These are phyloP conservation scores for Ustilaginoidea virens DNA, from an alignment of 2,329 filamentous ascomycete species.

Conservation along the genomic window DNA sequence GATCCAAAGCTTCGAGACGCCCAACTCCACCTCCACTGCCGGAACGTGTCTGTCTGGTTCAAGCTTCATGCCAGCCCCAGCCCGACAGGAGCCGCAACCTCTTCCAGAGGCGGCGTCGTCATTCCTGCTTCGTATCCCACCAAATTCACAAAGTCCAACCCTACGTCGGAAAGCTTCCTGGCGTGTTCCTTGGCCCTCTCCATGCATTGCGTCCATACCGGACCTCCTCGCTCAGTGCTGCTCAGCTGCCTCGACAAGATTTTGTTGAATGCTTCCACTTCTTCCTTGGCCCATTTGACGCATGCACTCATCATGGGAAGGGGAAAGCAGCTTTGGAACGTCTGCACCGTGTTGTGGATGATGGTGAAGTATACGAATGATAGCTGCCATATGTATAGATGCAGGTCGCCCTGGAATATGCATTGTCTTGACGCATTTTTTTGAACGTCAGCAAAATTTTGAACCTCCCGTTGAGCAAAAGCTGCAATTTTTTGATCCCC, in stretches of 20 bases:
- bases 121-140: constrained; percentile 44
- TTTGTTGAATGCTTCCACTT: constrained; percentile 80
- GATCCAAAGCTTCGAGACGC: too few species aligned
- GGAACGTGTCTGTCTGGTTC: too few species aligned
- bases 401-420: constrained; percentile 86
- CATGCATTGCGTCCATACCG: constrained; percentile 72
- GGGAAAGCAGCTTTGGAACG: constrained; percentile 78
- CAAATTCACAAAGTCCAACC: constrained; percentile 75
- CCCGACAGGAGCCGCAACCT: constrained; percentile 12
- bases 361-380: constrained; percentile 93
- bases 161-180: constrained; percentile 65
- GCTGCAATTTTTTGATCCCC: neutral
- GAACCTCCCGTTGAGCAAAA: too few species aligned
- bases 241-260: constrained; percentile 74
- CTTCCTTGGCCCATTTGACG: constrained; percentile 96
- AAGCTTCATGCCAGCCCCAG: constrained; percentile 14
- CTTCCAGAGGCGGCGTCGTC: constrained; percentile 1
- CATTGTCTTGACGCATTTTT: constrained; percentile 74
- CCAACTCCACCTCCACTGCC: too few species aligned
- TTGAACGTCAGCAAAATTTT: too few species aligned
- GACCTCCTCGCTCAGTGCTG: constrained; percentile 61
- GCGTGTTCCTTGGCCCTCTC: constrained; percentile 69
- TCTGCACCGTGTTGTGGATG: constrained; percentile 82
- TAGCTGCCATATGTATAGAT: constrained; percentile 85
- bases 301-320: constrained; percentile 81